Evolutionary conservation across 495 filamentous ascomycete species (phyloP).

Genomic region (Xylaria sp.): DNA sequence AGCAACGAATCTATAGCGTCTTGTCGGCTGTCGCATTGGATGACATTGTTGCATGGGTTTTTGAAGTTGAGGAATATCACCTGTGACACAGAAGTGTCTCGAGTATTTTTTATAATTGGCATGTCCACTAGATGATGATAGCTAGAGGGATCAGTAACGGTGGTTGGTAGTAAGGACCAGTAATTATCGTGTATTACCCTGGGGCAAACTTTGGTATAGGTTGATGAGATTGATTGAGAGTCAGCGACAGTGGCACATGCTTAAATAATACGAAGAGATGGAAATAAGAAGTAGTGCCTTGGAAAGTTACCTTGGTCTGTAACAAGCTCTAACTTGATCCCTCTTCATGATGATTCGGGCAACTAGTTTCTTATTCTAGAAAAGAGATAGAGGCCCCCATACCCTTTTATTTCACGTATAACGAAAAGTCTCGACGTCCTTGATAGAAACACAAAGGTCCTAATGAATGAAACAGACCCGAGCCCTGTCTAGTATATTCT

Average conservation of each 20-base stretch:
- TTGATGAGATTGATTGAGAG: neutral
- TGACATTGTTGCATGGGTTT: neutral
- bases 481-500: neutral
- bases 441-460: neutral
- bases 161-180: neutral
- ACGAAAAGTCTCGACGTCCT: neutral
- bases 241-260: too few relatives aligned
- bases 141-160: neutral
- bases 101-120: neutral
- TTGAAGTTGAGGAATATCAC: neutral
- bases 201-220: neutral
- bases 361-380: neutral
- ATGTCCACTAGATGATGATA: neutral
- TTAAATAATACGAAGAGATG: neutral
- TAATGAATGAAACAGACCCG: neutral
- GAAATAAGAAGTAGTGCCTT: neutral
- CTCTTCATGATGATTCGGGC: slow-evolving; percentile 8
- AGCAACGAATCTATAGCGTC: neutral
- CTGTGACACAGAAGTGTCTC: neutral
- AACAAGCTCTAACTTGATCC: neutral
- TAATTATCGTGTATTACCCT: neutral
- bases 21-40: neutral
- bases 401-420: neutral
- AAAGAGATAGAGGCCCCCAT: neutral
- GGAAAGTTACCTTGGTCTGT: neutral